phyloP scores from a whole-genome alignment of 1,284 basidiomycete genomes.

The Ustilago shanxiensis region DNA sequence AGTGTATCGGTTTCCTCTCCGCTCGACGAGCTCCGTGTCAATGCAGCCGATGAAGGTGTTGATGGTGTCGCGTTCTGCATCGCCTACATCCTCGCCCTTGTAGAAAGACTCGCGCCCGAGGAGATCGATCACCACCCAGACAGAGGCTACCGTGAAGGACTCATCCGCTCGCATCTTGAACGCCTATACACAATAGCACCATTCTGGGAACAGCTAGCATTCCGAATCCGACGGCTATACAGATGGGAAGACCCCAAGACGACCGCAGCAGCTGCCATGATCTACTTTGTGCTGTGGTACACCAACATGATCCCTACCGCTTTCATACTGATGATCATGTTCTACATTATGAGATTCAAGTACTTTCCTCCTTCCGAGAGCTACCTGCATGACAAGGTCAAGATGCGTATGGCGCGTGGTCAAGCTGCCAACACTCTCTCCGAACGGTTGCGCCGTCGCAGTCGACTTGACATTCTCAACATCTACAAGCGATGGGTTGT shows the following conservation, averaged over 20 bases:
- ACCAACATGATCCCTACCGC: slow-evolving; percentile 67
- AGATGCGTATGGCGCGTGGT: slow-evolving; percentile 66
- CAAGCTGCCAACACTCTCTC: slow-evolving; percentile 66
- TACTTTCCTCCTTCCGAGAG: slow-evolving; percentile 68
- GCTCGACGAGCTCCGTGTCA: slow-evolving; percentile 57
- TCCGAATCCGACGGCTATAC: slow-evolving; percentile 39
- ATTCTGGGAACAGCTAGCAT: slow-evolving; percentile 67
- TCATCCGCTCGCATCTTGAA: slow-evolving; percentile 66
- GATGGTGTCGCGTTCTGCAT: slow-evolving; percentile 68
- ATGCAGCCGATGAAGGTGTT: slow-evolving; percentile 54
- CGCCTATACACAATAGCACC: slow-evolving; percentile 69
- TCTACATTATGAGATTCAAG: slow-evolving; percentile 66
- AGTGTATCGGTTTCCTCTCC: neutral
- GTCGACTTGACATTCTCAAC: slow-evolving; percentile 66
- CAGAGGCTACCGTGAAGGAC: slow-evolving; percentile 64
- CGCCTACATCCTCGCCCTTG: slow-evolving; percentile 67
- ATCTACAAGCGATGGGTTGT: slow-evolving; percentile 66
- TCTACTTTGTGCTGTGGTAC: slow-evolving; percentile 70
- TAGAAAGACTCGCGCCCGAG: slow-evolving; percentile 66
- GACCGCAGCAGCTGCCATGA: slow-evolving; percentile 65
- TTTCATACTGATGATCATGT: slow-evolving; percentile 64
- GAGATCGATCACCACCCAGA: slow-evolving; percentile 66
- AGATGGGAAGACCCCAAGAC: slow-evolving; percentile 55
- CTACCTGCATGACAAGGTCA: slow-evolving; percentile 65
- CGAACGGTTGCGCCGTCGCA: slow-evolving; percentile 62